These are phyloP conservation scores for Suillus luteus DNA, from an alignment of 768 basidiomycete species.

Conservation along the genomic window DNA sequence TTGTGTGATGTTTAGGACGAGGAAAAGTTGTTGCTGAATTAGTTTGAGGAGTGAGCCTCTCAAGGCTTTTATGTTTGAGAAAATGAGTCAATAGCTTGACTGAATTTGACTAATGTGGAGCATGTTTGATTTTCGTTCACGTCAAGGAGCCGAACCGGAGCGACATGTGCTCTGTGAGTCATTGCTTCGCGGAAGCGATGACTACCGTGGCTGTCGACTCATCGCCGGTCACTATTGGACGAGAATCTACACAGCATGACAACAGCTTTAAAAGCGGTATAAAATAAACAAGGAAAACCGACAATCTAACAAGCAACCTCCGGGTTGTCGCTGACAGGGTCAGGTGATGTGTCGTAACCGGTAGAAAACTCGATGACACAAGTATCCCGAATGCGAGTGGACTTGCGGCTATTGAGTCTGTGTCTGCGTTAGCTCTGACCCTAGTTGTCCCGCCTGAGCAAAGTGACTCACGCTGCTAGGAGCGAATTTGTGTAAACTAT, in stretches of 20 bases:
- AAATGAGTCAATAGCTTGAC: not conserved
- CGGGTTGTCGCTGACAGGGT: too few species aligned
- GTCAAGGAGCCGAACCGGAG: not conserved
- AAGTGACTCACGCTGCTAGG: slow-evolving; percentile 1
- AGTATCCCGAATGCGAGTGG: not conserved
- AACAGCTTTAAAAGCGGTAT: not conserved
- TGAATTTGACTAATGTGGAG: not conserved
- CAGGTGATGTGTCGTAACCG: not conserved
- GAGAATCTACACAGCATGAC: not conserved
- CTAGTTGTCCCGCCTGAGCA: not conserved
- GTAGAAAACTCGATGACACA: not conserved
- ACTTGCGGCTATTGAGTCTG: slow-evolving; percentile 2
- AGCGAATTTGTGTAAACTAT: slow-evolving; percentile 2
- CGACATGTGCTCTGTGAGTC: not conserved
- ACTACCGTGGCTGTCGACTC: not conserved
- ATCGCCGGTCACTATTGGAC: not conserved
- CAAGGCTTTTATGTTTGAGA: not conserved
- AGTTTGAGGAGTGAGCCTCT: too few species aligned
- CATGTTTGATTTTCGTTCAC: not conserved
- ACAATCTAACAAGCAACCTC: not conserved
- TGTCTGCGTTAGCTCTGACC: not conserved
- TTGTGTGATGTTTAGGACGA: not conserved
- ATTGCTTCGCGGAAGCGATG: not conserved
- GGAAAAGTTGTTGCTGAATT: not conserved
- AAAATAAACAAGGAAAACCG: not conserved